phyloP scores from a whole-genome alignment of 768 basidiomycete genomes.

The Suillus luteus region DNA sequence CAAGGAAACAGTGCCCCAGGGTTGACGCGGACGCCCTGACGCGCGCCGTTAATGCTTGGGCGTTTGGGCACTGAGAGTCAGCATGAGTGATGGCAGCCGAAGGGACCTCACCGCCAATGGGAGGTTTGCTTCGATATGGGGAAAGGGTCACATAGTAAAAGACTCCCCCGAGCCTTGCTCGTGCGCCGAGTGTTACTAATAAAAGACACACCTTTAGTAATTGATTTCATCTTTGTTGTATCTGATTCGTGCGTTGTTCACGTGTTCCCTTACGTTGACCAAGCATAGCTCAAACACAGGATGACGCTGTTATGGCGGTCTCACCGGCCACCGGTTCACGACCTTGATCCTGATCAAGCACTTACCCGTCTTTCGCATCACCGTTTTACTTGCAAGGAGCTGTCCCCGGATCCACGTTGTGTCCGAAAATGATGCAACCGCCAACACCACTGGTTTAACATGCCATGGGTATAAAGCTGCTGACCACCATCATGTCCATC shows the following conservation, averaged over 20 bases:
- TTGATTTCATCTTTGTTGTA: background rate
- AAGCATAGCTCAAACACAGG: constrained; percentile 3
- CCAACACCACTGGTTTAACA: constrained; percentile 5
- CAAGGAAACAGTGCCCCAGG: too few relatives aligned
- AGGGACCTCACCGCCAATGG: too few relatives aligned
- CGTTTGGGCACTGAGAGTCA: too few relatives aligned
- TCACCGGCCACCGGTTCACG: background rate
- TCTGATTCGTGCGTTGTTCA: background rate
- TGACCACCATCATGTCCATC: background rate
- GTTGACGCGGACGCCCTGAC: too few relatives aligned
- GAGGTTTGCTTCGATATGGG: too few relatives aligned
- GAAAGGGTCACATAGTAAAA: too few relatives aligned
- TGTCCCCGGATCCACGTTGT: background rate
- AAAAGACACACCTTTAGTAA: background rate
- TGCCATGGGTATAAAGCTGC: constrained; percentile 7
- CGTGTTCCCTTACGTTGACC: background rate
- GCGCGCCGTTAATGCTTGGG: too few relatives aligned
- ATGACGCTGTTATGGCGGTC: background rate
- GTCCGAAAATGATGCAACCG: constrained; percentile 4
- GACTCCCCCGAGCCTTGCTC: too few relatives aligned
- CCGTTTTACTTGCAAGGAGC: background rate
- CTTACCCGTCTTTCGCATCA: constrained; percentile 1
- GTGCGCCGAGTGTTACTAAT: background rate
- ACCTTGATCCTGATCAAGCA: background rate
- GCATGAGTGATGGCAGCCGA: too few relatives aligned